Percentiles rank a stretch among this genome's conserved stretches.
phyloP scores from a whole-genome alignment of 108 stramenopile species.

The Conticribra guillardii region DNA sequence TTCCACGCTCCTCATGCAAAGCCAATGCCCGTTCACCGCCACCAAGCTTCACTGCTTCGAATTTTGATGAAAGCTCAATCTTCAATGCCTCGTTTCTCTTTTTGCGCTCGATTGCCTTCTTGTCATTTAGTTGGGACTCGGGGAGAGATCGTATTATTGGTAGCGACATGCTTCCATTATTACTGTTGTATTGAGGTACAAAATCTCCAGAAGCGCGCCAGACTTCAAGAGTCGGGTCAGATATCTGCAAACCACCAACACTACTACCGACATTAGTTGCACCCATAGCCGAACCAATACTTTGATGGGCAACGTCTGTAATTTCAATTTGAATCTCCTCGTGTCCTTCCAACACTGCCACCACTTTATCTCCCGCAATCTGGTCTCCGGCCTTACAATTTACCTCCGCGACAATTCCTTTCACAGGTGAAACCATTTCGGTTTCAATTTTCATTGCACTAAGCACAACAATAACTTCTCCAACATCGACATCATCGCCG shows the following conservation, averaged over 20 bases:
- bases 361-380: conserved; percentile 59
- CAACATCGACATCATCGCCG: conserved; percentile 70
- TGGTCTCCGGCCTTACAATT: conserved; percentile 59
- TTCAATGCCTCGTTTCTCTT: conserved; percentile 32
- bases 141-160: conserved; percentile 39
- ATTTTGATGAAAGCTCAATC: conserved; percentile 31
- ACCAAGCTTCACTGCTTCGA: conserved; percentile 46
- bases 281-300: neutral
- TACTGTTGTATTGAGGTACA: conserved; percentile 18
- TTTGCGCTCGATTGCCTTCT: conserved; percentile 35
- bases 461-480: conserved; percentile 76
- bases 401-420: conserved; percentile 58
- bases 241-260: neutral
- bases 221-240: conserved; percentile 44
- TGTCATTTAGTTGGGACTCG: conserved; percentile 33
- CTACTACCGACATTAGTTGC: neutral
- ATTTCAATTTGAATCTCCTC: conserved; percentile 40
- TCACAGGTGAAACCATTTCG: conserved; percentile 63
- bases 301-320: neutral
- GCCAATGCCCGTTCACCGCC: conserved; percentile 68
- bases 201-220: conserved; percentile 43
- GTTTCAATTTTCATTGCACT: conserved; percentile 91
- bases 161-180: conserved; percentile 32
- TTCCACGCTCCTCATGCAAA: conserved; percentile 85
- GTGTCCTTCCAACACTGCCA: conserved; percentile 59